A percentile compares a stretch with the other conserved stretches of the same genome.
Evolutionary conservation across 192 early-diverging fungal species (phyloP).

Genomic region (Funneliformis mosseae): DNA sequence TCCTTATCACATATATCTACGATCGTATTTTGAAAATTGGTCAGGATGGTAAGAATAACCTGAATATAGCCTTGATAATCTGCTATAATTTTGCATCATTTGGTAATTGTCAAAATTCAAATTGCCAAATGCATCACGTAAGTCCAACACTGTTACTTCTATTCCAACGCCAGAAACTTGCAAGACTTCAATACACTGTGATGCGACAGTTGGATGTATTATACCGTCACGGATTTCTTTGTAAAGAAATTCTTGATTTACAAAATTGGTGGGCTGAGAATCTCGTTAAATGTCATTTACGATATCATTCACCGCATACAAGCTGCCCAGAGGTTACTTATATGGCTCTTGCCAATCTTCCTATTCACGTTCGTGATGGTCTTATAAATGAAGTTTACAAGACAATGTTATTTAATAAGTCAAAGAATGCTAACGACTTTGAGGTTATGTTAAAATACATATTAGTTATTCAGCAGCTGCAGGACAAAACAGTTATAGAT

Average conservation of each 20-base stretch:
- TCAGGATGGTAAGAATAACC: neutral
- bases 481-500: neutral
- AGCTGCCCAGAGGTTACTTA: constrained; percentile 17
- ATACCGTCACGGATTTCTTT: neutral
- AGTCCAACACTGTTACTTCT: constrained; percentile 9
- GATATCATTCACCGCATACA: constrained; percentile 18
- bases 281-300: constrained; percentile 9
- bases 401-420: neutral
- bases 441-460: constrained; percentile 37
- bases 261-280: constrained; percentile 27
- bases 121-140: neutral
- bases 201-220: constrained; percentile 1
- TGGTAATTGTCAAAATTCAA: neutral
- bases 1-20: constrained; percentile 16
- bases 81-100: neutral
- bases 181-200: constrained; percentile 16
- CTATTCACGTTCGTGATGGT: neutral
- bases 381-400: neutral
- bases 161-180: neutral
- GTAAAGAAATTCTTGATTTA: neutral
- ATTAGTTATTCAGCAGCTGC: neutral
- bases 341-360: neutral
- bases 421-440: constrained; percentile 37
- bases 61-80: constrained; percentile 1
- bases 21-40: neutral